phyloP scores from a whole-genome alignment of 1,139 yeast species.

The Candida labiduridarum region DNA sequence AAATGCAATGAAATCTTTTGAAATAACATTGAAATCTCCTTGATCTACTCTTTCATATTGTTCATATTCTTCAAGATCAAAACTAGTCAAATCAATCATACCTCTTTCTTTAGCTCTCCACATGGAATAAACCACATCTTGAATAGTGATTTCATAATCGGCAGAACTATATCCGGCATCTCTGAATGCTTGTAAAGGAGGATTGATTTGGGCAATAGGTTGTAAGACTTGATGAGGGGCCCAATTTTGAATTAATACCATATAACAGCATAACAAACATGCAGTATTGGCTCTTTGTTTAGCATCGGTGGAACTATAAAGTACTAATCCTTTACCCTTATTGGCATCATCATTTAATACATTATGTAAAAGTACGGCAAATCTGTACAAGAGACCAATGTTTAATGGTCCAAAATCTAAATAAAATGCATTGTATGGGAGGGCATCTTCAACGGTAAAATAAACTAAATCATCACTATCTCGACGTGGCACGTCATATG shows the following conservation, averaged over 20 bases:
- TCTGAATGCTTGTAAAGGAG: constrained; percentile 92
- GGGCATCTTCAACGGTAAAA: constrained; percentile 89
- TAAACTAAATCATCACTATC: constrained; percentile 78
- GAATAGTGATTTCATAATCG: constrained; percentile 89
- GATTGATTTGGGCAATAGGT: constrained; percentile 89
- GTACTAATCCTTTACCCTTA: constrained; percentile 86
- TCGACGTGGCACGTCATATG: constrained; percentile 77
- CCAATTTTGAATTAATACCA: constrained; percentile 96
- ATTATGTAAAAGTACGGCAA: constrained; percentile 92
- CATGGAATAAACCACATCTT: constrained; percentile 92
- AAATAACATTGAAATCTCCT: constrained; percentile 90
- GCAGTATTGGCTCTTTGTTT: constrained; percentile 92
- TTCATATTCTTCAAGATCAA: constrained; percentile 91
- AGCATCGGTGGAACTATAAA: constrained; percentile 81
- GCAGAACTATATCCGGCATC: constrained; percentile 98
- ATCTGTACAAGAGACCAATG: constrained; percentile 88
- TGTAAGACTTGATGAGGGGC: constrained; percentile 97
- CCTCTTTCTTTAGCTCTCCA: constrained; percentile 98
- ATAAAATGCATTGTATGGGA: constrained; percentile 91
- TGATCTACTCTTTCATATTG: constrained; percentile 94
- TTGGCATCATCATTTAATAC: constrained; percentile 83
- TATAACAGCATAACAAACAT: constrained; percentile 88
- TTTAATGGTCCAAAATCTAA: constrained; percentile 96
- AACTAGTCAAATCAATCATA: constrained; percentile 82
- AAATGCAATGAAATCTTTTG: constrained; percentile 94